Evolutionary conservation across 495 filamentous ascomycete species (phyloP).

Genomic region (Annulohypoxylon stygium): DNA sequence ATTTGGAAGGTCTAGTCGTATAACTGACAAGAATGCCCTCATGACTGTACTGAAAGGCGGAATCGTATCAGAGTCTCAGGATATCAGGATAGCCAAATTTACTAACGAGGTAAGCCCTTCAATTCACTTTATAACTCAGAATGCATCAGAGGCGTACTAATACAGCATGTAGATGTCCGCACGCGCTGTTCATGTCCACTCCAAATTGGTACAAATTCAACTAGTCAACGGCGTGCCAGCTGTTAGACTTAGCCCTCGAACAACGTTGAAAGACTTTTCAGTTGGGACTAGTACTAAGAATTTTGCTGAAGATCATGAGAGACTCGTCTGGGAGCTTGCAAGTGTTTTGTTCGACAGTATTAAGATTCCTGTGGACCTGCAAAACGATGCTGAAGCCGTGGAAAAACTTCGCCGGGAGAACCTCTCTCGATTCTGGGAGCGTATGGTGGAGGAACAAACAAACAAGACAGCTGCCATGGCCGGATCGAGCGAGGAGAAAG

Average conservation of each 20-base stretch:
- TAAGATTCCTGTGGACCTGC: slow-evolving; percentile 61
- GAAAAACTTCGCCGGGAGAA: slow-evolving; percentile 64
- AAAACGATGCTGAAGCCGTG: slow-evolving; percentile 54
- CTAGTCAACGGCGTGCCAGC: slow-evolving; percentile 59
- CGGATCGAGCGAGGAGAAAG: slow-evolving; percentile 79
- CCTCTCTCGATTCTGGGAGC: slow-evolving; percentile 71
- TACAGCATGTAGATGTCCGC: slow-evolving; percentile 46
- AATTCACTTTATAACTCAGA: neutral
- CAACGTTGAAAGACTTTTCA: slow-evolving; percentile 50
- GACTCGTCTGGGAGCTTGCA: slow-evolving; percentile 80
- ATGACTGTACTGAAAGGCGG: slow-evolving; percentile 51
- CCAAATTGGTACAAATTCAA: slow-evolving; percentile 44
- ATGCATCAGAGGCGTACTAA: slow-evolving; percentile 12
- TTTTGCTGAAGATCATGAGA: slow-evolving; percentile 64
- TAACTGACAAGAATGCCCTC: slow-evolving; percentile 47
- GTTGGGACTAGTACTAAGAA: slow-evolving; percentile 40
- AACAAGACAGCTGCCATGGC: slow-evolving; percentile 64
- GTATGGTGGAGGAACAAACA: slow-evolving; percentile 70
- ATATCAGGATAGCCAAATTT: slow-evolving; percentile 68
- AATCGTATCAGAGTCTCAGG: slow-evolving; percentile 55
- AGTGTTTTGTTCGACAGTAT: slow-evolving; percentile 87
- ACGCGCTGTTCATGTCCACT: slow-evolving; percentile 44
- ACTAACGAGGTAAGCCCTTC: slow-evolving; percentile 57
- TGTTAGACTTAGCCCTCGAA: slow-evolving; percentile 53
- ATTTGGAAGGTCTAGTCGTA: slow-evolving; percentile 50